Evolutionary conservation across 2,329 filamentous ascomycete genomes (phyloP), one percentile per base, ranked within the genome.

Genomic region (Sclerotinia trifoliorum): DNA sequence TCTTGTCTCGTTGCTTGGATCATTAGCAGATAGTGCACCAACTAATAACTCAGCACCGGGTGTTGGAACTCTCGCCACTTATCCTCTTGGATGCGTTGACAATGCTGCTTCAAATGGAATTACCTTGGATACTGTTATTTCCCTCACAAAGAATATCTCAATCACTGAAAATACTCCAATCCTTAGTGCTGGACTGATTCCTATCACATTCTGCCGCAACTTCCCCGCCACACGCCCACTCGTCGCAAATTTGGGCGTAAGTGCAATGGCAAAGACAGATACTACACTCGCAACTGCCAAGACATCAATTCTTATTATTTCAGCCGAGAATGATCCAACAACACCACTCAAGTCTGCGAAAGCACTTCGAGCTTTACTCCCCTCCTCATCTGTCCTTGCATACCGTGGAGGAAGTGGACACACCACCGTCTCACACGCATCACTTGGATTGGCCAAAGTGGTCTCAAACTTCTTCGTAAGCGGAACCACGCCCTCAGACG

Each of bases 201-300:
- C 71, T 3, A 58, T 72, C 11, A 61, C 51, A 42, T 72, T 72
- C 61, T 72, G 71, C 46, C 70, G 71, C 26, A 68, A 72, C 57
- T 72, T 72, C 42, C 70, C 70, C 66, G 60, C 67, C 32, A 70
- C 48, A 3, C 67, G 70, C 1, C 69, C 70, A 6, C 60, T 67
- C 11, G 44, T 72, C 5, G 21, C 29, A 8, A 65, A 64, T 17
- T 42, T 64, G 13, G 70, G 70, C 15, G 56, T 46, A 11, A 58
- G 52, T 17, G n/a, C 32, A 4, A 63, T 63, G 60, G n/a, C 46
- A 6, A 42, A 51, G n/a, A 63, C 60, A 26, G 48, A 63, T 35
- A 19, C 21, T 26, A 5, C 39, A 19, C 65, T 72, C 46, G 52
- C 54, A 13, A 35, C 62, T 17, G 57, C 66, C 7, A 69, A 69